phyloP scores from a whole-genome alignment of 2,329 filamentous ascomycete species.

The Alternaria sp. region DNA sequence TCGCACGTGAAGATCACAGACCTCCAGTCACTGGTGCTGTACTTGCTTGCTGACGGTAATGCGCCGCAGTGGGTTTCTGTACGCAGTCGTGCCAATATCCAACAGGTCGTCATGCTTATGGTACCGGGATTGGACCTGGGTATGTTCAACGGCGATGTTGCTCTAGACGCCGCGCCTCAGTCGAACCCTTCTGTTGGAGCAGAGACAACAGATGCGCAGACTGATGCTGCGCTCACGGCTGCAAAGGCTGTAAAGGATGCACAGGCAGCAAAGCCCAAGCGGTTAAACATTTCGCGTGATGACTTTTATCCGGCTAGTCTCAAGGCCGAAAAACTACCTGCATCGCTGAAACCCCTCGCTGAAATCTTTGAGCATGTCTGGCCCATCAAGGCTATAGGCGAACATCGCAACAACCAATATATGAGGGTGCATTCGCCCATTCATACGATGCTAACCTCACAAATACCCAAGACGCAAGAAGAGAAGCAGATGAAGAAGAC shows the following conservation, averaged over 20 bases:
- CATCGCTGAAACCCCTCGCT: constrained; percentile 66
- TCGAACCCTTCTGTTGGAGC: constrained; percentile 2
- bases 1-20: constrained; percentile 64
- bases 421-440: constrained; percentile 84
- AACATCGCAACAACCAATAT: constrained; percentile 69
- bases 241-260: constrained; percentile 17
- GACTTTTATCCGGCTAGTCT: constrained; percentile 58
- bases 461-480: constrained; percentile 72
- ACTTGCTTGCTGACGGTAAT: constrained; percentile 65
- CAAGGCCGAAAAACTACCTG: constrained; percentile 50
- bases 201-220: constrained; percentile 4
- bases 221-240: constrained; percentile 14
- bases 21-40: constrained; percentile 63
- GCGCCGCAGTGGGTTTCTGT: constrained; percentile 70
- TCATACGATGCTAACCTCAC: constrained; percentile 79
- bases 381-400: constrained; percentile 87
- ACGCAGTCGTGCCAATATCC: constrained; percentile 61
- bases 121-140: constrained; percentile 88
- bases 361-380: constrained; percentile 88
- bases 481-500: constrained; percentile 64
- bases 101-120: constrained; percentile 87
- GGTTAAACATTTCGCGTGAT: constrained; percentile 52
- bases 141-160: constrained; percentile 74
- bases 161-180: constrained; percentile 19
- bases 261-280: constrained; percentile 27